A percentile compares a stretch with the other conserved stretches of the same genome.
phyloP scores from a whole-genome alignment of 2,329 filamentous ascomycete genomes.

The Neonectria coccinea region DNA sequence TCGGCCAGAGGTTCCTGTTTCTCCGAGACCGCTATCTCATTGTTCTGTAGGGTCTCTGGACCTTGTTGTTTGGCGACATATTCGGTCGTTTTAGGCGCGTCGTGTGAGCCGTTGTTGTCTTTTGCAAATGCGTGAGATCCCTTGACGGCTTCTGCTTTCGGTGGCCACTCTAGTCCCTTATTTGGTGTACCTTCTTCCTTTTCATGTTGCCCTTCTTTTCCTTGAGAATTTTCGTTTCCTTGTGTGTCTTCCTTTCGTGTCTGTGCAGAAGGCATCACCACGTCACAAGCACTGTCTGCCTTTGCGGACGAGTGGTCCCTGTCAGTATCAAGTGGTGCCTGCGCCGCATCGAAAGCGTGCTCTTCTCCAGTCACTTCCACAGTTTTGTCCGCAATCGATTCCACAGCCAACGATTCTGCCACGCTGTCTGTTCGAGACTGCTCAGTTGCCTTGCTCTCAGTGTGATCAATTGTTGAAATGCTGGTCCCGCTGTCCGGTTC shows the following conservation, averaged over 20 bases:
- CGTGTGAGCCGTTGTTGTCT: slow-evolving; percentile 20
- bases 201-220: not conserved
- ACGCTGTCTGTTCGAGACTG: not conserved
- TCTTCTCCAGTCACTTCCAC: slow-evolving; percentile 10
- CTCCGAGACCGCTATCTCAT: slow-evolving; percentile 16
- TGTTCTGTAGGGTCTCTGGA: slow-evolving; percentile 10
- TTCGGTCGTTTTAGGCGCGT: slow-evolving; percentile 10
- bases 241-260: not conserved
- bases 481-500: not conserved
- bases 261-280: slow-evolving; percentile 21
- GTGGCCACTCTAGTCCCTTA: not conserved
- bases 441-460: slow-evolving; percentile 1
- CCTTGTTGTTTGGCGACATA: slow-evolving; percentile 21
- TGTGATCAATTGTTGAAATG: not conserved
- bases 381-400: not conserved
- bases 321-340: not conserved
- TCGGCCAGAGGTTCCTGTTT: slow-evolving; percentile 25
- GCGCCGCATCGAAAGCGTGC: not conserved
- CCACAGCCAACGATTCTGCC: not conserved
- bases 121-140: slow-evolving; percentile 13
- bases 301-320: slow-evolving; percentile 18
- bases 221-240: not conserved
- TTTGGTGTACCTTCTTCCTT: not conserved
- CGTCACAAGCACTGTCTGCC: slow-evolving; percentile 25
- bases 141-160: slow-evolving; percentile 2